Evolutionary conservation across 2,329 filamentous ascomycete genomes (phyloP), one percentile per base, ranked within the genome.

Genomic region (Fusarium verrucosum): DNA sequence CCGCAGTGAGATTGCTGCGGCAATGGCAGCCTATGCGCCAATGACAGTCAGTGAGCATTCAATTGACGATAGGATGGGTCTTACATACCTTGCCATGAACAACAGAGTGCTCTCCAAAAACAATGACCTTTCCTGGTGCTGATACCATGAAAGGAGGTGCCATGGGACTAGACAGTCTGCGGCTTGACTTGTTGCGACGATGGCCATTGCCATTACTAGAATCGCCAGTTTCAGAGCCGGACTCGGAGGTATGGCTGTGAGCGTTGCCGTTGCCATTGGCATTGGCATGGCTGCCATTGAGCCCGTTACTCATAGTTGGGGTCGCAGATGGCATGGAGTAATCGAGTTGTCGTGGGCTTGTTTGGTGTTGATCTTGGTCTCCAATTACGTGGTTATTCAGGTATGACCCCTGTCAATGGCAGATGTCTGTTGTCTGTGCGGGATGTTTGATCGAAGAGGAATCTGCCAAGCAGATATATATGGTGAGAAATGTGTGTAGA

Each of bases 101-200:
- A n/a, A 98, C 95, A 4, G 95, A 91, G 80, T 99, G 95, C 78
- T 99, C 95, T 68, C 95, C 95, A 79, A 94, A 98, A 50, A 98
- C 92, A 76, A 99, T 99, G 74, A 97, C 95, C 77, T 99, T 99
- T 65, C 94, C 96, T 0, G 95, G 95, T 4, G 96, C 94, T 16
- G 95, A 98, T 55, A 98, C 94, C 92, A 99, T 97, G 76, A 99
- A 99, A 61, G 94, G 83, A 38, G 94, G 94, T 79, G 95, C 87
- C 87, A 89, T 87, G 5, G 87, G 87, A 53, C 80, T 86, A 11
- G 87, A 89, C 61, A 82, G 78, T 69, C 86, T 89, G 74, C 87
- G 84, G 44, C 79, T 76, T 71, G 80, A 74, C 67, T 70, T 82
- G 59, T 76, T 72, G 47, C 77, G 76, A 55, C 77, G 69, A 47